These are phyloP conservation scores for Candida fluviatilis DNA, from an alignment of 805 yeast genomes.

Conservation along the genomic window DNA sequence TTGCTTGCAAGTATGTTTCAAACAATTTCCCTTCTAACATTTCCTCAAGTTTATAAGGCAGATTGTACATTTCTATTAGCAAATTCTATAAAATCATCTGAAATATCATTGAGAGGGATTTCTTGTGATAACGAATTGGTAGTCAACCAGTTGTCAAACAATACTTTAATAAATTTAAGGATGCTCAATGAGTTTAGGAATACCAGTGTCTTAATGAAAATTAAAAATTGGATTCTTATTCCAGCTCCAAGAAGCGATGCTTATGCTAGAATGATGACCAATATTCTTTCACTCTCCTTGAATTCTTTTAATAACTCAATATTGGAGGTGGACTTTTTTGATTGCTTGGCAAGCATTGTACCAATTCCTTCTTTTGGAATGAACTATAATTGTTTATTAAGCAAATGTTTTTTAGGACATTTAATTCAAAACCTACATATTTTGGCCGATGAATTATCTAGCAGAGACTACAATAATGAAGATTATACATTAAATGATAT, in stretches of 20 bases:
- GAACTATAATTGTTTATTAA: slow-evolving; percentile 44
- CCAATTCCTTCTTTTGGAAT: slow-evolving; percentile 46
- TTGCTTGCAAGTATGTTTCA: slow-evolving; percentile 33
- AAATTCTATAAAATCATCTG: slow-evolving; percentile 60
- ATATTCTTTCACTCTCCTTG: slow-evolving; percentile 28
- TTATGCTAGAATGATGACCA: slow-evolving; percentile 30
- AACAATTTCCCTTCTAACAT: slow-evolving; percentile 29
- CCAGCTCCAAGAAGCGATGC: slow-evolving; percentile 24
- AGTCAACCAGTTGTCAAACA: slow-evolving; percentile 57
- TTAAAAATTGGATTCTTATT: slow-evolving; percentile 32
- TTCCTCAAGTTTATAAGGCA: slow-evolving; percentile 34
- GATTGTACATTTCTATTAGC: slow-evolving; percentile 40
- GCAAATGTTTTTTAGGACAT: slow-evolving; percentile 48
- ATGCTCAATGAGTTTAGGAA: slow-evolving; percentile 38
- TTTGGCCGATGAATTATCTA: slow-evolving; percentile 22
- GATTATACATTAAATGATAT: slow-evolving; percentile 32
- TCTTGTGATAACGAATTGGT: slow-evolving; percentile 40
- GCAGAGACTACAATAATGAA: slow-evolving; percentile 18
- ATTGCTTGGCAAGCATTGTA: slow-evolving; percentile 43
- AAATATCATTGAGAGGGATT: slow-evolving; percentile 59
- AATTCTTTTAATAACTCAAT: slow-evolving; percentile 30
- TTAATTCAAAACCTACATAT: slow-evolving; percentile 43
- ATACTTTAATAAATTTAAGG: slow-evolving; percentile 55
- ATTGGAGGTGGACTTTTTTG: slow-evolving; percentile 49
- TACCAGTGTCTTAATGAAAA: slow-evolving; percentile 29